These are phyloP conservation scores for Lentinula boryana DNA, from an alignment of 768 basidiomycete genomes.

Conservation along the genomic window DNA sequence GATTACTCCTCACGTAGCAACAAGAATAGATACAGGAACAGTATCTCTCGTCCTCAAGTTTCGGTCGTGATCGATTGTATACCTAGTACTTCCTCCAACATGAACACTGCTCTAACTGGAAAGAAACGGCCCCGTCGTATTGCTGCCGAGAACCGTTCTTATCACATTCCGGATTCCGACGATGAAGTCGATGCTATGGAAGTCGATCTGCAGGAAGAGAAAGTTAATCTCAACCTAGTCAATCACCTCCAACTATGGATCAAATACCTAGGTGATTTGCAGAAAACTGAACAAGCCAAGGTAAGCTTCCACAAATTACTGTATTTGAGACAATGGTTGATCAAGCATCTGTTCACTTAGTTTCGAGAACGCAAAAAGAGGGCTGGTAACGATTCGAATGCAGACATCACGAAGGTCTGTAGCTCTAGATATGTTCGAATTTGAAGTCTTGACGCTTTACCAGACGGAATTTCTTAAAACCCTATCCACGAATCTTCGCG, in stretches of 20 bases:
- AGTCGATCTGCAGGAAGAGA: constrained; percentile 21
- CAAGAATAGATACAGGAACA: constrained; percentile 35
- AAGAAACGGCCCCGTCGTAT: constrained; percentile 58
- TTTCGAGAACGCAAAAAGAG: constrained; percentile 56
- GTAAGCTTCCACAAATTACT: constrained; percentile 23
- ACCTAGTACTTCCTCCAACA: constrained; percentile 15
- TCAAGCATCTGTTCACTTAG: constrained; percentile 25
- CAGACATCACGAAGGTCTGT: constrained; percentile 55
- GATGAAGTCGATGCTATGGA: constrained; percentile 45
- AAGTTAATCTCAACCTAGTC: constrained; percentile 30
- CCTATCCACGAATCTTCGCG: constrained; percentile 48
- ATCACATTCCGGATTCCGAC: constrained; percentile 65
- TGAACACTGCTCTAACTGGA: constrained; percentile 16
- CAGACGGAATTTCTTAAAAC: constrained; percentile 71
- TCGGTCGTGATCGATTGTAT: constrained; percentile 13
- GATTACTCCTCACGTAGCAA: background rate
- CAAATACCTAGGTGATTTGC: constrained; percentile 51
- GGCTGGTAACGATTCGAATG: constrained; percentile 37
- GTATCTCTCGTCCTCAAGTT: constrained; percentile 22
- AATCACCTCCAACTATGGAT: constrained; percentile 59
- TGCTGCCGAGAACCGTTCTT: constrained; percentile 41
- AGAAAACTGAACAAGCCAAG: constrained; percentile 67
- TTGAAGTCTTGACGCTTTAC: background rate
- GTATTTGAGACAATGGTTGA: background rate
- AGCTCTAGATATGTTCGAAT: background rate